Evolutionary conservation across 129 eudicot genomes (phyloP).

Genomic region (Daucus carota): DH1_v3.0 NC_030384.2:25479501-25480000

Average conservation of each 20-base stretch:
- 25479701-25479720: not conserved
- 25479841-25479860: not conserved
- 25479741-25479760: not conserved
- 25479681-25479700: conserved; percentile 8
- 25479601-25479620: conserved; percentile 16
- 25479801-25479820: not conserved
- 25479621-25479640: conserved; percentile 4
- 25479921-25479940: conserved; percentile 11
- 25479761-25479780: not conserved
- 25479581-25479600: conserved; percentile 43
- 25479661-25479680: conserved; percentile 6
- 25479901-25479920: not conserved
- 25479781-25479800: not conserved
- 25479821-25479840: not conserved
- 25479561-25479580: conserved; percentile 19
- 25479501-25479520: conserved; percentile 40
- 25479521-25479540: conserved; percentile 35
- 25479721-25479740: not conserved
- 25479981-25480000: not conserved
- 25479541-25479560: conserved; percentile 33
- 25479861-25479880: not conserved
- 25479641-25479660: not conserved
- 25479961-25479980: conserved; percentile 3
- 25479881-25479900: not conserved
- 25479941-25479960: conserved; percentile 7